Conservation (phyloP, 2,329 filamentous ascomycete genomes). For the Pyrenophora teres region DNA sequence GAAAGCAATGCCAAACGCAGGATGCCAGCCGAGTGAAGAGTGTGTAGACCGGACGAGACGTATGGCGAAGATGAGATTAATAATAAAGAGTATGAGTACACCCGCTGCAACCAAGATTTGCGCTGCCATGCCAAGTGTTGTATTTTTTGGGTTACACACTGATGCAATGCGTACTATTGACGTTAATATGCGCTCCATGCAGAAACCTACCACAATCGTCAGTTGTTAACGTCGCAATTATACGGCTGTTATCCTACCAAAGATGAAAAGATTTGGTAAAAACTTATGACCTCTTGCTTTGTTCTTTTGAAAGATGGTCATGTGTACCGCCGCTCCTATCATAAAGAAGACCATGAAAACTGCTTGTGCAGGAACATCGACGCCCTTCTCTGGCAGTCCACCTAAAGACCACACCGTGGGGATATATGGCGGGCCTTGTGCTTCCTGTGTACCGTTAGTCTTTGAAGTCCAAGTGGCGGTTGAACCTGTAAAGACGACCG, state of each 20-base stretch:
- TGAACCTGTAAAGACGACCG: background rate
- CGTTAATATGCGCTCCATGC: slow-evolving; percentile 51
- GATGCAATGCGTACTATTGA: slow-evolving; percentile 45
- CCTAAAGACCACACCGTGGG: slow-evolving; percentile 44
- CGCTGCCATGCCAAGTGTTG: slow-evolving; percentile 61
- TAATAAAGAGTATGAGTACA: slow-evolving; percentile 73
- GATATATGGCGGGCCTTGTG: slow-evolving; percentile 35
- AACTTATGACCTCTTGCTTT: slow-evolving; percentile 49
- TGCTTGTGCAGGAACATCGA: slow-evolving; percentile 50
- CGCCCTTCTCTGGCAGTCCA: slow-evolving; percentile 39
- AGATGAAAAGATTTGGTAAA: slow-evolving; percentile 47
- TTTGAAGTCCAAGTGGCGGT: background rate
- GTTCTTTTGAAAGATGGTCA: slow-evolving; percentile 51
- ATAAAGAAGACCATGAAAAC: slow-evolving; percentile 52
- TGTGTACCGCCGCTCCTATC: slow-evolving; percentile 46
- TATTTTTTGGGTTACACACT: slow-evolving; percentile 44
- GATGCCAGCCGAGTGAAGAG: slow-evolving; percentile 71
- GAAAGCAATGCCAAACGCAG: slow-evolving; percentile 58
- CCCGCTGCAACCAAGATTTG: slow-evolving; percentile 74
- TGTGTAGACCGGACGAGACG: slow-evolving; percentile 75
- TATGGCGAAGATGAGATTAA: slow-evolving; percentile 79
- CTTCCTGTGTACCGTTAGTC: slow-evolving; percentile 21
- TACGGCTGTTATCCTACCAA: slow-evolving; percentile 34
- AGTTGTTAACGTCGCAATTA: background rate
- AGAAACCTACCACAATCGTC: slow-evolving; percentile 42